Conservation (phyloP, 2,329 filamentous ascomycete genomes). For the Clarireedia paspali region DNA sequence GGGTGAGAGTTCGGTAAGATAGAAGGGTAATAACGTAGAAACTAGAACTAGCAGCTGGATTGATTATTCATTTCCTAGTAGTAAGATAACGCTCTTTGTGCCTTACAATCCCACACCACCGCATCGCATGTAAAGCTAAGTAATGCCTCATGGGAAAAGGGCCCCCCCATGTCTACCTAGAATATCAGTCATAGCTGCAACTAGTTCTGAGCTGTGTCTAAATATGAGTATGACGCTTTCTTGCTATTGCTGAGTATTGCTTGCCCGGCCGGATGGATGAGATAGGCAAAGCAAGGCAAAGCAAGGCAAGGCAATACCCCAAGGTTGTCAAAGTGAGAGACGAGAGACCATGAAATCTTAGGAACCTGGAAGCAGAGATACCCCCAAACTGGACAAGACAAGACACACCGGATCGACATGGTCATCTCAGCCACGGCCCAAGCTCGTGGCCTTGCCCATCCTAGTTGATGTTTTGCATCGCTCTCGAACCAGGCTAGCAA, state of each 20-base stretch:
- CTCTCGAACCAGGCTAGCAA: constrained; percentile 1
- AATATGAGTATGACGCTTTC: neutral
- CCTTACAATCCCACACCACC: too few relatives aligned
- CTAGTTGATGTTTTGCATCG: constrained; percentile 7
- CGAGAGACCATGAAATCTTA: neutral
- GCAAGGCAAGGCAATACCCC: neutral
- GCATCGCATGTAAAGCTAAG: too few relatives aligned
- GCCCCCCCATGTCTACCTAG: neutral
- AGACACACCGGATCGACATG: constrained; percentile 1
- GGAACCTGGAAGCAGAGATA: neutral
- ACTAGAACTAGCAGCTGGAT: too few relatives aligned
- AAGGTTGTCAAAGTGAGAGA: neutral
- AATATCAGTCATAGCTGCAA: constrained; percentile 3
- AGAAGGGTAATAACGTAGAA: too few relatives aligned
- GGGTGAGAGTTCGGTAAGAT: neutral
- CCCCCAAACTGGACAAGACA: neutral
- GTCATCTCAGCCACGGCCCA: constrained; percentile 4
- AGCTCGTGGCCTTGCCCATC: constrained; percentile 1
- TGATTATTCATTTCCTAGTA: too few relatives aligned
- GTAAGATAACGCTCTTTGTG: too few relatives aligned
- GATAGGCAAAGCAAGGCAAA: neutral
- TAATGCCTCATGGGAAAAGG: neutral
- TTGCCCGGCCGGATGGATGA: neutral
- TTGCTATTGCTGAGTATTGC: neutral
- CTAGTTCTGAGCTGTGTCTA: neutral